Base-by-base conservation (phyloP, 1,284 basidiomycete species). In the Chiua sp. region DNA sequence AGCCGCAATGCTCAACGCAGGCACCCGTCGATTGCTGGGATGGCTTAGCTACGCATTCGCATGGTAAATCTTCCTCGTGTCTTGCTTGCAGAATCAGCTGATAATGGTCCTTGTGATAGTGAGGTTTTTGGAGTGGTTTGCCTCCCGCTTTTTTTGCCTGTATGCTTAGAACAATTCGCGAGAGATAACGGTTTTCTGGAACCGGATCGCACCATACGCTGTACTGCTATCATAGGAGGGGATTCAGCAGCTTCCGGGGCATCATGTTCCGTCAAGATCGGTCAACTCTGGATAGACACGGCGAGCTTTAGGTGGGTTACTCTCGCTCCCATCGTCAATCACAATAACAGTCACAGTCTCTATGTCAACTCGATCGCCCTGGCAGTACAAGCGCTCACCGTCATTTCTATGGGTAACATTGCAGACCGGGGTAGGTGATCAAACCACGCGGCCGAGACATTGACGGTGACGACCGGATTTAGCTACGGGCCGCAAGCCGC, bases 281-380 rank as follows among this genome's bases (percentile, higher is more conserved):
- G 84, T 1, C 91, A 92, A 81, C 61, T 79, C 2, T 95, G 93
- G 93, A 83, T 96, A 51, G 93, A 95, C 70, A 93, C 82, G 20
- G 92, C 93, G 2, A 93, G 91, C 67, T 95, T 95, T 76, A 94
- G 92, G 93, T 92, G 55, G 51, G 86, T 69, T 33, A 20, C 56
- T 2, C 18, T n/a, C 10, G 20, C 3, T 13, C 46, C 0, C 3
- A 28, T 18, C 11, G 48, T 11, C 42, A 18, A 6, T 12, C 42
- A 58, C 66, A 28, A 62, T 51, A 11, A 18, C 11, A 13, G 20
- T 20, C 46, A 13, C 65, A 96, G 94, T 68, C 79, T 97, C 56
- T 96, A 96, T 71, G 85, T 91, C 32, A 92, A 93, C 74, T 96
- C 94, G 0, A 79, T 87, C 10, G 93, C 92, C 0, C 95, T 98